phyloP scores from a whole-genome alignment of 1,139 yeast species.

The Blastobotrys illinoisensis region DNA sequence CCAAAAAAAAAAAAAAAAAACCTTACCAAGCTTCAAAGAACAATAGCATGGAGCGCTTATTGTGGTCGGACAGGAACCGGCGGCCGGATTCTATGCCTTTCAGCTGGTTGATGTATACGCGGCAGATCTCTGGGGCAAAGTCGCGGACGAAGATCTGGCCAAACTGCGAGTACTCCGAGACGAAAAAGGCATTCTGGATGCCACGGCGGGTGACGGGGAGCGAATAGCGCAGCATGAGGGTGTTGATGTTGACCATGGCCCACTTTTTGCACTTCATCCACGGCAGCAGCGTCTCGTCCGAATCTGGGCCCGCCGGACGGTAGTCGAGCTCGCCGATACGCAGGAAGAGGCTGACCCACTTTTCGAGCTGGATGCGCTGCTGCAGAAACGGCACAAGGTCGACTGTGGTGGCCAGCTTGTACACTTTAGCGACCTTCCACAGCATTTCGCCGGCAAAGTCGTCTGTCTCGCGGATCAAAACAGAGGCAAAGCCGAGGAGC shows the following conservation, averaged over 20 bases:
- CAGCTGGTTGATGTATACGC: conserved; percentile 8
- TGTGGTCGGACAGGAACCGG: conserved; percentile 1
- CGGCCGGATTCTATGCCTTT: neutral
- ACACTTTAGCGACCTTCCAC: conserved; percentile 18
- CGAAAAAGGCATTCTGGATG: neutral
- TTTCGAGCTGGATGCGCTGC: conserved; percentile 9
- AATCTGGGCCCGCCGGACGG: neutral
- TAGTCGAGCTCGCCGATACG: neutral
- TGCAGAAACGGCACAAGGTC: conserved; percentile 10
- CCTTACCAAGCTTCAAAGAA: conserved; percentile 12
- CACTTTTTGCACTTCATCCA: conserved; percentile 18
- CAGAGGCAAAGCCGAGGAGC: conserved; percentile 11
- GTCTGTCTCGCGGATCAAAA: conserved; percentile 6
- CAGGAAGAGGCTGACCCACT: conserved; percentile 16
- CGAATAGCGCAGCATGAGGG: conserved; percentile 12
- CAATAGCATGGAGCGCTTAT: conserved; percentile 8
- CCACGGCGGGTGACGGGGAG: neutral
- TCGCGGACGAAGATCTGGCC: conserved; percentile 9
- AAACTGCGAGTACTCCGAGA: conserved; percentile 8
- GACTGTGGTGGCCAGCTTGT: conserved; percentile 11
- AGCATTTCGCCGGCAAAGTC: conserved; percentile 13
- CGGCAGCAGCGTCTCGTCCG: neutral
- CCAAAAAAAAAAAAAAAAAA: conserved; percentile 10
- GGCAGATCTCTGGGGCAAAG: conserved; percentile 15
- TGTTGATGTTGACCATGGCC: conserved; percentile 15